Conservation (phyloP, 805 yeast genomes). For the Yamadazyma nakazawae region DNA sequence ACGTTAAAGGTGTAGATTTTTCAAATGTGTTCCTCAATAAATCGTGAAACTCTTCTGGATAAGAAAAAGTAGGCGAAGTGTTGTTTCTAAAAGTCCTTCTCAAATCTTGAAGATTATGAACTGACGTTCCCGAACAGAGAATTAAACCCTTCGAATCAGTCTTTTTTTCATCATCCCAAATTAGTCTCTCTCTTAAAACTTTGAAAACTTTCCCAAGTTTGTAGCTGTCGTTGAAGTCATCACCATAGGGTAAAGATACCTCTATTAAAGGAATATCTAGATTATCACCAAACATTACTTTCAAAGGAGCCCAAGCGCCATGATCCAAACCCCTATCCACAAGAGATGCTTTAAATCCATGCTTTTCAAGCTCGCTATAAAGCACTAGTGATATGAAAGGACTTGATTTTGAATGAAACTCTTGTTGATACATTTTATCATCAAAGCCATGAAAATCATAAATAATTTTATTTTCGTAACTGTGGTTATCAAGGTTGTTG, state of each 20-base stretch:
- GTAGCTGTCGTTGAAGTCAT: constrained; percentile 41
- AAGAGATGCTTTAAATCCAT: constrained; percentile 45
- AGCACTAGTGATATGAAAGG: constrained; percentile 43
- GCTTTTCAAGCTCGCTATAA: constrained; percentile 32
- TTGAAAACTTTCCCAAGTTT: constrained; percentile 56
- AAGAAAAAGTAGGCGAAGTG: constrained; percentile 34
- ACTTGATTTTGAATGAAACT: constrained; percentile 53
- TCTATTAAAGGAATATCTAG: constrained; percentile 48
- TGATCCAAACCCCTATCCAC: constrained; percentile 72
- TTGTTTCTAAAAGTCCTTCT: constrained; percentile 19
- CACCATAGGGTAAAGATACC: constrained; percentile 42
- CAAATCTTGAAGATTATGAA: constrained; percentile 65
- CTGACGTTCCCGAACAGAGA: constrained; percentile 74
- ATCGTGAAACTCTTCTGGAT: constrained; percentile 51
- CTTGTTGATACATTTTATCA: constrained; percentile 54
- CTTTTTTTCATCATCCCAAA: constrained; percentile 27
- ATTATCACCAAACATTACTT: constrained; percentile 57
- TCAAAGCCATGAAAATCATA: constrained; percentile 82
- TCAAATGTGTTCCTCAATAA: constrained; percentile 35
- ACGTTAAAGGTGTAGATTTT: constrained; percentile 11
- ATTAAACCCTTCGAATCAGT: constrained; percentile 39
- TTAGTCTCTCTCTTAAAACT: constrained; percentile 44
- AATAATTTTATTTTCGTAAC: constrained; percentile 47
- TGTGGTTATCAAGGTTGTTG: background rate
- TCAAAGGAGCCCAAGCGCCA: constrained; percentile 80